Base-by-base conservation (phyloP, 176 grass and related monocot genomes). In the Hyparrhenia diplandra region DNA sequence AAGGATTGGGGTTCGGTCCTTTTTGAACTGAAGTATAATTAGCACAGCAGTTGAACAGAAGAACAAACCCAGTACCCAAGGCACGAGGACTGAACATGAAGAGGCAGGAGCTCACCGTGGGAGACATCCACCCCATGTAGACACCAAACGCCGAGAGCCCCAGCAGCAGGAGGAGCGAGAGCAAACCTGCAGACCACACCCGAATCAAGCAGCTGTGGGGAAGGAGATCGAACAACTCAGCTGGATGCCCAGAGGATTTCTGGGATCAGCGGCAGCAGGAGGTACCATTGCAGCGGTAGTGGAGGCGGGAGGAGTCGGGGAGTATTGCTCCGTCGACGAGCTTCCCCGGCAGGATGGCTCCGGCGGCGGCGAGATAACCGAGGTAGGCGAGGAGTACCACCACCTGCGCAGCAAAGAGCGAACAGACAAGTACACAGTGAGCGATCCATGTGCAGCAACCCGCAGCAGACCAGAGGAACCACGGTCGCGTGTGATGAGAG, bases 261-360 rank as follows among this genome's bases (percentile, higher is more conserved):
- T 12, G 9, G 27, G 80, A 54, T 43, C 61, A 30, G 61, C 75
- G 17, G 52, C 51, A 24, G 75, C 24, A 5, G 84, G 12, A 37
- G 34, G 14, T 43, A 94, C 95, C 95, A 0, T 98, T 98, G 92
- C 95, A 98, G 41, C 92, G 92, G 86, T 98, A 98, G 75, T 86
- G 74, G 67, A 94, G 95, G 60, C 95, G 92, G 17, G 95, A 92
- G 43, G 92, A 91, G 51, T 98, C 95, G 7, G 88, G 83, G 29
- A 98, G 90, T 32, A 92, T 32, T n/a, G 87, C 95, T 8, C 95
- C 95, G 2, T 90, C 77, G n/a, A 98, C 85, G 47, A 91, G 42
- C 88, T 91, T 94, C 60, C 95, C 90, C 3, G 95, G 88, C 70
- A 98, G 95, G 17, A 94, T 6, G 6, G 78, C 85, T 42, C 90